Evolutionary conservation across 257 asterid species (phyloP), one percentile per base, ranked within the genome.

Genomic region (Fraxinus anomala): DNA sequence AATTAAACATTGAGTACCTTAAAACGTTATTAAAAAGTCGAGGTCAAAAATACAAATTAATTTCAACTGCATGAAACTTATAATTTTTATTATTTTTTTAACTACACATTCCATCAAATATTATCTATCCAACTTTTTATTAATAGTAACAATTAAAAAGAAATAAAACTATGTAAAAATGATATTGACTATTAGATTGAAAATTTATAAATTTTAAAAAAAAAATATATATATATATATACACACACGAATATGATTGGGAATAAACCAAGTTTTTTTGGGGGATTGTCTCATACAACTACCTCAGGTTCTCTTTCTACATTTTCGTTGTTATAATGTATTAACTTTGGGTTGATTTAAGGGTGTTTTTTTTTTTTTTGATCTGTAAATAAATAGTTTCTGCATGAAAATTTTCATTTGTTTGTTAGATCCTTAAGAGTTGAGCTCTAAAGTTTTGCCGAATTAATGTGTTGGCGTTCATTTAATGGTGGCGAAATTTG

Each of bases 301-400:
- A 49, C 21, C 59, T 49, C 21, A 12, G 6, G 59, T 14, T 76
- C 49, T 42, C 28, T 44, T 30, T 77, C 42, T 49, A 49, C 59
- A 49, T 49, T 47, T 47, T 47, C 56, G 14, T 13, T 47, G 19
- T 47, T 47, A 47, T 47, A 47, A 75, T 56, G 79, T 83, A 39
- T 78, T 77, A 82, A 76, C 85, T 59, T 59, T 75, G 76, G 49
- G 63, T 79, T 28, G 76, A 75, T 76, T 80, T 66, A 0, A 10
- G 37, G 73, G 5, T 0, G 5, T 0, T 34, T 40, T 75, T 83
- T 81, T 16, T 6, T 7, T 8, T 44, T 72, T 80, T 74, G 92
- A 89, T 91, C 95, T 81, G 94, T 88, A 86, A 87, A 92, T 71
- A 12, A 71, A 36, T n/a, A 68, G 61, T 73, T 77, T 28, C 30